Percentiles rank a stretch among this genome's conserved stretches.
These are phyloP conservation scores for Murraya paniculata DNA, from an alignment of 345 rosid genomes.

Conservation along the genomic window DNA sequence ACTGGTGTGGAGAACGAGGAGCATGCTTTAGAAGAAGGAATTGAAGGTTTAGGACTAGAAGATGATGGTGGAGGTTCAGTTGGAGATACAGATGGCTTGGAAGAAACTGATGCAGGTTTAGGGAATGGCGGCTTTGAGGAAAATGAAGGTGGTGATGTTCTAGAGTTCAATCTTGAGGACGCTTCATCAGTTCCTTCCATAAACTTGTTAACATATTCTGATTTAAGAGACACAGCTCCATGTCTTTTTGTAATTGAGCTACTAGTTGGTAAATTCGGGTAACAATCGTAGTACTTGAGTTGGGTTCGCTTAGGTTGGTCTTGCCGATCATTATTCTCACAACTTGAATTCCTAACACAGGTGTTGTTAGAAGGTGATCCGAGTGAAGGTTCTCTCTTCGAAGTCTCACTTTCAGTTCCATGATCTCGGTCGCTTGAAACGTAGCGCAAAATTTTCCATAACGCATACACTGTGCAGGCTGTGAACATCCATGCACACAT, in stretches of 20 bases:
- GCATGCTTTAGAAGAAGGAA: background rate
- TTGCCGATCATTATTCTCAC: background rate
- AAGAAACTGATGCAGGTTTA: background rate
- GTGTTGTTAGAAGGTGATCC: background rate
- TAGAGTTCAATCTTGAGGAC: background rate
- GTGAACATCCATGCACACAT: background rate
- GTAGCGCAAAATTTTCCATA: rapidly evolving
- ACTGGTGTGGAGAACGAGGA: background rate
- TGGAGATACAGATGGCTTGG: background rate
- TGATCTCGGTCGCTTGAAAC: background rate
- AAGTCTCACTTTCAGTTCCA: background rate
- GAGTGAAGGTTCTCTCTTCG: background rate
- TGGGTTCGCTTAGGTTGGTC: background rate
- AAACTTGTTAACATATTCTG: background rate
- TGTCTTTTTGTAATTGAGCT: background rate
- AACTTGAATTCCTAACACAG: background rate
- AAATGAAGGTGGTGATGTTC: background rate
- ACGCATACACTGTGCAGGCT: background rate
- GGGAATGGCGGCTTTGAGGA: background rate
- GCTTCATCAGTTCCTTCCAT: background rate
- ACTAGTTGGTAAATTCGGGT: background rate
- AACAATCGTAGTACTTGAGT: background rate
- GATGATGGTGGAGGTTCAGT: background rate
- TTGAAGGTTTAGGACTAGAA: background rate
- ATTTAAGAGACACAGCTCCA: background rate